Conservation (phyloP, 805 yeast species). For the Kuraishia borneana region DNA sequence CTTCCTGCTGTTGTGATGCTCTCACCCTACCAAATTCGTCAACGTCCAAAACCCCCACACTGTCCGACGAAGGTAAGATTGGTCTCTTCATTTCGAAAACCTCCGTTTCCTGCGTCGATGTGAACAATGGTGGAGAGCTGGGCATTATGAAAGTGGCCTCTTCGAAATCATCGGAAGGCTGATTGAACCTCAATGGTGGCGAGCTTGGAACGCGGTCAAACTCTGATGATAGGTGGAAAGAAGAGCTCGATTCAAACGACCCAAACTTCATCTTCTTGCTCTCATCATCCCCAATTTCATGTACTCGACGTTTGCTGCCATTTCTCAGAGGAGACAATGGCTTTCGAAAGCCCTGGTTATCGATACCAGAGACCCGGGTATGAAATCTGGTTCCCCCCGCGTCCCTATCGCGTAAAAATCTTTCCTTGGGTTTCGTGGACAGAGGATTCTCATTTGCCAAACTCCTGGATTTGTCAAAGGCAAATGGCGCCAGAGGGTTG, state of each 20-base stretch:
- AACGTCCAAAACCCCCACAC: constrained; percentile 20
- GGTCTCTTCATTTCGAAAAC: neutral
- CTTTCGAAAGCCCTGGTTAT: constrained; percentile 3
- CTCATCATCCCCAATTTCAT: constrained; percentile 25
- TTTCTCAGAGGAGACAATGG: constrained; percentile 6
- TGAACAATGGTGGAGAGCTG: constrained; percentile 11
- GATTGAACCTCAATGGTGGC: constrained; percentile 19
- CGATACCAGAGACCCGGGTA: constrained; percentile 17
- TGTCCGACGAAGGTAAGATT: constrained; percentile 3
- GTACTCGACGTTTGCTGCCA: constrained; percentile 13
- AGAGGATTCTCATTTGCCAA: constrained; percentile 19
- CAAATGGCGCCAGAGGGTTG: constrained; percentile 24
- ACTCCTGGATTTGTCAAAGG: constrained; percentile 27
- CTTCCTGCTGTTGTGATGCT: constrained; percentile 19
- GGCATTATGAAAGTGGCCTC: constrained; percentile 6
- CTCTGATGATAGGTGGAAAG: constrained; percentile 7
- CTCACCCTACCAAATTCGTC: constrained; percentile 31
- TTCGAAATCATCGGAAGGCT: constrained; percentile 6
- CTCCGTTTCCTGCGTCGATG: neutral
- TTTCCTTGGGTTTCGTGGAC: constrained; percentile 27
- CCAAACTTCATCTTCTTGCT: constrained; percentile 9
- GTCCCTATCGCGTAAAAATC: constrained; percentile 27
- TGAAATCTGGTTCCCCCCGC: constrained; percentile 32
- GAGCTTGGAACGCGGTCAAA: constrained; percentile 24
- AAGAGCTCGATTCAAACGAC: constrained; percentile 4